Percentiles rank a stretch among this genome's conserved stretches.
Evolutionary conservation across 2,329 filamentous ascomycete genomes (phyloP).

Genomic region (Ophiostoma perfectum): DNA sequence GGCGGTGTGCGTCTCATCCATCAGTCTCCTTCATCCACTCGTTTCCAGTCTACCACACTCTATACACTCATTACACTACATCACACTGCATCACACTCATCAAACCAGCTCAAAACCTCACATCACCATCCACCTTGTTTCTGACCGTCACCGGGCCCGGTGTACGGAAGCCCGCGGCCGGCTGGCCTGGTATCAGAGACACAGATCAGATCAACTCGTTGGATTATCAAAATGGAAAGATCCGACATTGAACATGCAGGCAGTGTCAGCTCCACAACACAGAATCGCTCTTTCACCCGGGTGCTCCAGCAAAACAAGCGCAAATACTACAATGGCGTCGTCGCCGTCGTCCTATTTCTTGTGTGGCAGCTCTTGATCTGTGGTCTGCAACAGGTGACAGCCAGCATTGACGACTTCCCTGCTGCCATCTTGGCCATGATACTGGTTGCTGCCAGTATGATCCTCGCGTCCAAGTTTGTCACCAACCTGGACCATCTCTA

Average conservation of each 20-base stretch:
- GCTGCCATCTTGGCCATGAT: constrained; percentile 46
- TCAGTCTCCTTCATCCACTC: background rate
- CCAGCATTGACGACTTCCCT: constrained; percentile 38
- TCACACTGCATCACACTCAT: too few relatives aligned
- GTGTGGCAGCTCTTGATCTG: constrained; percentile 44
- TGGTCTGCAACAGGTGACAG: constrained; percentile 37
- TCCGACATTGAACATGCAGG: background rate
- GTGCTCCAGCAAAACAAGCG: constrained; percentile 8
- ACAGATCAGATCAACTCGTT: background rate
- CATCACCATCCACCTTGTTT: background rate
- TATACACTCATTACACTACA: too few relatives aligned
- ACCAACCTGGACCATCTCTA: constrained; percentile 31
- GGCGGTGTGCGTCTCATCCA: background rate
- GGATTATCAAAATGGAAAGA: background rate
- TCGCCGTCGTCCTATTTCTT: constrained; percentile 37
- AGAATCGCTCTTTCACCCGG: background rate
- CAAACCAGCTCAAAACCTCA: background rate
- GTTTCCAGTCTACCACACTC: background rate
- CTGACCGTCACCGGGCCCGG: constrained; percentile 20
- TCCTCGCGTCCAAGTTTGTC: constrained; percentile 26
- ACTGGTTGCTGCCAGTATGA: constrained; percentile 37
- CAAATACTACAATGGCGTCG: constrained; percentile 30
- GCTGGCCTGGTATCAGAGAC: constrained; percentile 14
- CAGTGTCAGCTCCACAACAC: background rate
- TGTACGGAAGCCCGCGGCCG: constrained; percentile 18